These are phyloP conservation scores for Sphaceloma murrayae DNA, from an alignment of 2,329 filamentous ascomycete species.

Conservation along the genomic window DNA sequence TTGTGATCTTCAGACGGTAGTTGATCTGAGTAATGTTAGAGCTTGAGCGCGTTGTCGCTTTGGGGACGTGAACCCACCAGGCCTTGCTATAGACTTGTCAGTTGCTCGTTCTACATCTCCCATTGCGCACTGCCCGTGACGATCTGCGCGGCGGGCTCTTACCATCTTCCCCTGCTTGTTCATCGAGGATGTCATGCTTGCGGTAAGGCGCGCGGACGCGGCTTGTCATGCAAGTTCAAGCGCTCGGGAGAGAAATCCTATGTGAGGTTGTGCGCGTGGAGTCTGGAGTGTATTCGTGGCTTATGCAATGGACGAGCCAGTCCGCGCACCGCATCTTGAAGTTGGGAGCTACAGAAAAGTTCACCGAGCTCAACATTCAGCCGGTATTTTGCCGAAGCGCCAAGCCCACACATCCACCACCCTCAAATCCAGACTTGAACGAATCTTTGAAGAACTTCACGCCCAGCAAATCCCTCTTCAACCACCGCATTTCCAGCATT, in stretches of 20 bases:
- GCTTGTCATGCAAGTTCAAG: background rate
- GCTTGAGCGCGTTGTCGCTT: background rate
- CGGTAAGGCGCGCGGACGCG: constrained; percentile 19
- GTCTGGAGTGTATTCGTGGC: too few relatives aligned
- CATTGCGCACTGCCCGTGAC: too few relatives aligned
- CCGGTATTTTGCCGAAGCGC: constrained; percentile 12
- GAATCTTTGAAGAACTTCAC: constrained; percentile 11
- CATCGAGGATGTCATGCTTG: constrained; percentile 36
- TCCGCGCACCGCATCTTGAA: background rate
- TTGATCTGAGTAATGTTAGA: constrained; percentile 62
- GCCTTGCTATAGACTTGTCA: constrained; percentile 50
- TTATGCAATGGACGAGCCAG: too few relatives aligned
- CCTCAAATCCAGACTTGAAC: constrained; percentile 15
- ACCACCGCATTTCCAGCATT: background rate
- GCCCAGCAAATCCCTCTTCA: constrained; percentile 4
- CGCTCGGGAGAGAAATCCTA: too few relatives aligned
- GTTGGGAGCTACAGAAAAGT: constrained; percentile 14
- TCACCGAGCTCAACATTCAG: constrained; percentile 11
- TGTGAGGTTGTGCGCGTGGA: too few relatives aligned
- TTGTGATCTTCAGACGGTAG: constrained; percentile 95
- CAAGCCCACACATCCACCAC: constrained; percentile 14
- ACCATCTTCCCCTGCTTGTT: constrained; percentile 99
- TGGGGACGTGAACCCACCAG: constrained; percentile 45
- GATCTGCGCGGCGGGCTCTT: constrained; percentile 40
- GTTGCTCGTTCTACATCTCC: too few relatives aligned